Evolutionary conservation across 2,329 filamentous ascomycete genomes (phyloP).

Genomic region (Monosporascus sp.): DNA sequence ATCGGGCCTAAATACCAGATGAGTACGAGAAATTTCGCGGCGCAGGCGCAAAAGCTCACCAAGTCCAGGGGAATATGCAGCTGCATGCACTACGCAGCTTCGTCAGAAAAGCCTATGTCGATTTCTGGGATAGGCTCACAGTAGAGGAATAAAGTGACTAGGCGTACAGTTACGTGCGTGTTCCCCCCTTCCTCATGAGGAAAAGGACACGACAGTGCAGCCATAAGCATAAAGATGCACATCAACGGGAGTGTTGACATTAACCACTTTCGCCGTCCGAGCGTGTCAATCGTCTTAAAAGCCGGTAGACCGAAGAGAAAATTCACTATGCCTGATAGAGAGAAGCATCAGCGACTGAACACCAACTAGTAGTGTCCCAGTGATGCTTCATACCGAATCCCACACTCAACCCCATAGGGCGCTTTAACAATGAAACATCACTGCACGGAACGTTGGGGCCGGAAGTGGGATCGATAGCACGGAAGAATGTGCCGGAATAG

Average conservation of each 20-base stretch:
- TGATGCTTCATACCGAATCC: slow-evolving; percentile 13
- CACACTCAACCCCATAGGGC: slow-evolving; percentile 19
- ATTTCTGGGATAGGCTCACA: slow-evolving; percentile 1
- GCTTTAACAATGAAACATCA: not conserved
- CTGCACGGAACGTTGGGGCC: not conserved
- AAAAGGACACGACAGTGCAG: slow-evolving; percentile 24
- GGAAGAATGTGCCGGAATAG: slow-evolving; percentile 26
- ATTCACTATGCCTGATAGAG: slow-evolving; percentile 26
- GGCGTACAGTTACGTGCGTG: slow-evolving; percentile 9
- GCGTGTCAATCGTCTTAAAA: slow-evolving; percentile 24
- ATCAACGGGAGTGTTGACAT: slow-evolving; percentile 33
- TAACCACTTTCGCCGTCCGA: slow-evolving; percentile 33
- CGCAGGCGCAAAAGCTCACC: slow-evolving; percentile 1
- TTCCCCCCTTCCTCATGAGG: not conserved
- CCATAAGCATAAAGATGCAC: slow-evolving; percentile 31
- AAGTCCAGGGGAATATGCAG: slow-evolving; percentile 30
- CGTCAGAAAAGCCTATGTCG: not conserved
- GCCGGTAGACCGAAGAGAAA: slow-evolving; percentile 33
- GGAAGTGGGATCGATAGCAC: not conserved
- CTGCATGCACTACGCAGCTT: slow-evolving; percentile 25
- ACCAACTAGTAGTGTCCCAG: not conserved
- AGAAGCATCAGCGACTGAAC: not conserved
- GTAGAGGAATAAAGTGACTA: slow-evolving; percentile 28
- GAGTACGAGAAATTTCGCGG: not conserved
- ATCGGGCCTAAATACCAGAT: slow-evolving; percentile 31